A percentile compares a stretch with the other conserved stretches of the same genome.
Evolutionary conservation across 208 protist genomes (phyloP).

Genomic region (Leishmania mexicana): DNA sequence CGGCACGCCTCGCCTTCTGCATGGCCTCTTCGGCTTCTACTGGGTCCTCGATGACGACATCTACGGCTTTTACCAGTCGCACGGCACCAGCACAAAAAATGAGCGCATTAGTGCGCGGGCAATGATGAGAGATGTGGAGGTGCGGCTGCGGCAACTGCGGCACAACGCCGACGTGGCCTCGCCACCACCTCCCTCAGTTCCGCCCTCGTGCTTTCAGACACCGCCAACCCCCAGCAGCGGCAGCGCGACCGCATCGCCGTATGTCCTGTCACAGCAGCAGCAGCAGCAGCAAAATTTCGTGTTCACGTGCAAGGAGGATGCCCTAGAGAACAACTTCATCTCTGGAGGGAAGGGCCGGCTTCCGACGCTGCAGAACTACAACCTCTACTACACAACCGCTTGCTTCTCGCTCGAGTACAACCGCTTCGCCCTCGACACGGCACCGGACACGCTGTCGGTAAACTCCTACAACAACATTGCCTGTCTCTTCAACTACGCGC

Average conservation of each 20-base stretch:
- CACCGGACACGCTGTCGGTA: slow-evolving; percentile 44
- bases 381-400: slow-evolving; percentile 44
- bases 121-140: slow-evolving; percentile 60
- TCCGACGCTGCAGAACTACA: slow-evolving; percentile 30
- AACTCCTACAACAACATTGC: slow-evolving; percentile 93
- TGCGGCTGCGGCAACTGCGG: slow-evolving; percentile 44
- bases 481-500: slow-evolving; percentile 72
- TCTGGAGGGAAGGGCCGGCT: slow-evolving; percentile 4
- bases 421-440: slow-evolving; percentile 62
- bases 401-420: slow-evolving; percentile 86
- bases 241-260: neutral
- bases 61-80: slow-evolving; percentile 50
- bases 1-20: slow-evolving; percentile 30
- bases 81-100: slow-evolving; percentile 32
- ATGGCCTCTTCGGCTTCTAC: slow-evolving; percentile 59
- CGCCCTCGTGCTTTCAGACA: slow-evolving; percentile 3
- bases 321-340: slow-evolving; percentile 35
- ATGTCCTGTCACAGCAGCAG: slow-evolving; percentile 1
- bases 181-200: slow-evolving; percentile 16
- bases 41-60: slow-evolving; percentile 94
- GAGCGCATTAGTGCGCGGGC: slow-evolving; percentile 57
- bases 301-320: slow-evolving; percentile 47
- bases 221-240: neutral
- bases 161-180: slow-evolving; percentile 31
- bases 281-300: slow-evolving; percentile 20